Evolutionary conservation across 257 asterid species (phyloP), one percentile per base, ranked within the genome.

Genomic region (Oldenlandia corymbosa): DNA sequence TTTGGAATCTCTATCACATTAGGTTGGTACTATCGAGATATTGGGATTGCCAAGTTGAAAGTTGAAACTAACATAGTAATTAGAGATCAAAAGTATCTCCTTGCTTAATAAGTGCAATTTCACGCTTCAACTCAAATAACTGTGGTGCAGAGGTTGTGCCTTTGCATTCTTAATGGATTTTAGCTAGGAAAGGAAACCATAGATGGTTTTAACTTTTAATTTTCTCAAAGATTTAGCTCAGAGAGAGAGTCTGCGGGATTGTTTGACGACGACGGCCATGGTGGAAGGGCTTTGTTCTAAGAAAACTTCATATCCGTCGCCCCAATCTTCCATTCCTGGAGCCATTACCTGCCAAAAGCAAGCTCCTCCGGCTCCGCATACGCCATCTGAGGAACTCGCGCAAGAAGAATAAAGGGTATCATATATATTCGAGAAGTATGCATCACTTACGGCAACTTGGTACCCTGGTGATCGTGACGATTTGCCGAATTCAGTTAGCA

Each of bases 271-370:
- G 10, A 75, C 50, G n/a, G 64, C 60, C 8, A 64, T 50, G n/a
- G 71, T 71, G 36, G 77, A 68, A n/a, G 72, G 74, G 47, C 43
- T 64, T 8, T 10, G 36, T 20, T 69, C 48, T 21, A 76, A 63
- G 37, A 71, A 62, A n/a, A 71, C 47, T 53, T 72, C 72, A 68
- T 71, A 76, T 27, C 77, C 75, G 41, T 76, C 77, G 24, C 51
- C 23, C 36, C 16, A 64, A 5, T 4, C 65, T 10, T 48, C 75
- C 75, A 76, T 71, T 16, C 69, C 75, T 13, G 54, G 68, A 17
- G 71, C 68, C 65, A 74, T 13, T 14, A 69, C 46, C 49, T 74
- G 75, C 75, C 79, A 74, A 12, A 74, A 61, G 11, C 69, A 46
- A 16, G 62, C 60, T 3, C 79, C 75, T 7, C 66, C 66, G 5